Evolutionary conservation across 352 stramenopile genomes (phyloP).

Genomic region (Pythium vanterpoolii): DNA sequence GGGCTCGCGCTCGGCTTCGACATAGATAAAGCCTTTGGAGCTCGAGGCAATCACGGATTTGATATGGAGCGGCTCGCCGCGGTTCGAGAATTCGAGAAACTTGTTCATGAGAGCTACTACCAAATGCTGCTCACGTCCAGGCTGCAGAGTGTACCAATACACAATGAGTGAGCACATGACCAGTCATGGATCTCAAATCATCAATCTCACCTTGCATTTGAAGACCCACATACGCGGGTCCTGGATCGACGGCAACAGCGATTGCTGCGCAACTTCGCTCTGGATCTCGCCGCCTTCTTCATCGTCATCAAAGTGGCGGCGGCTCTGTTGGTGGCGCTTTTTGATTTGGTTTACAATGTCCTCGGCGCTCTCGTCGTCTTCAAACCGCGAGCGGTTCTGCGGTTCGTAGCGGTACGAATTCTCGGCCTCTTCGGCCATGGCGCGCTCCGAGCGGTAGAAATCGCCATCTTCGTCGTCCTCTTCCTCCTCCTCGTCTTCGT

Average conservation of each 20-base stretch:
- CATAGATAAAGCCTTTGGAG: slow-evolving; percentile 89
- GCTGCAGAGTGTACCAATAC: slow-evolving; percentile 19
- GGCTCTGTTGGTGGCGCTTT: slow-evolving; percentile 85
- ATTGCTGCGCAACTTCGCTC: slow-evolving; percentile 86
- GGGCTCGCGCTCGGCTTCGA: slow-evolving; percentile 83
- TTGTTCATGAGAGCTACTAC: slow-evolving; percentile 90
- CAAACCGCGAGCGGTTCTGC: slow-evolving; percentile 65
- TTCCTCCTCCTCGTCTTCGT: slow-evolving; percentile 85
- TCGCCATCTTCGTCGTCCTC: slow-evolving; percentile 79
- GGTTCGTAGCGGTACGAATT: slow-evolving; percentile 71
- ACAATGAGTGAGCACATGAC: background rate
- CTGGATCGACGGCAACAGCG: slow-evolving; percentile 84
- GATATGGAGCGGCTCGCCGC: slow-evolving; percentile 79
- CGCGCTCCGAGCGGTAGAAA: slow-evolving; percentile 74
- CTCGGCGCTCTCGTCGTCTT: slow-evolving; percentile 80
- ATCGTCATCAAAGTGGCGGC: slow-evolving; percentile 81
- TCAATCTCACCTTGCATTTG: slow-evolving; percentile 74
- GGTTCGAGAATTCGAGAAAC: slow-evolving; percentile 80
- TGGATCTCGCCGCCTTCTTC: slow-evolving; percentile 82
- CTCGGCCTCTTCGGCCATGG: slow-evolving; percentile 76
- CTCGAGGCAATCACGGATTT: slow-evolving; percentile 87
- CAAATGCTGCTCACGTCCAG: slow-evolving; percentile 81
- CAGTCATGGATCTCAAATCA: background rate
- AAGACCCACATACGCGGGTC: slow-evolving; percentile 90
- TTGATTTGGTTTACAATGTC: slow-evolving; percentile 87